phyloP scores from a whole-genome alignment of 768 basidiomycete genomes.

The Coprinopsis marcescibilis region DNA sequence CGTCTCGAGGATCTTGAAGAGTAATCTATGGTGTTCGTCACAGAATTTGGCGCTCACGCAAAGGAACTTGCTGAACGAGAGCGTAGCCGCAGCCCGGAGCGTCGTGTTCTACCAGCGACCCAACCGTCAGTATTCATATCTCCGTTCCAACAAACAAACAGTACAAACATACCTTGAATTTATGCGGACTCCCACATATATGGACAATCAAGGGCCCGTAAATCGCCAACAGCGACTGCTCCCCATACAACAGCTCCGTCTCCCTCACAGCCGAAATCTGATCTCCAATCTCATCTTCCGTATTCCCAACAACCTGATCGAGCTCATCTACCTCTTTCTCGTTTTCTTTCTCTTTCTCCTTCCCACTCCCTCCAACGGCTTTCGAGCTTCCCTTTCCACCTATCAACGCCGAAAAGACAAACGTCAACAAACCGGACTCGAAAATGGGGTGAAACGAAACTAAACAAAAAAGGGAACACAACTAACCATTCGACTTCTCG shows the following conservation, averaged over 20 bases:
- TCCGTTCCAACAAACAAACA: not conserved
- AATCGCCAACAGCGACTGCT: constrained; percentile 70
- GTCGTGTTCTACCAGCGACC: constrained; percentile 81
- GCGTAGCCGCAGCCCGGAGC: constrained; percentile 78
- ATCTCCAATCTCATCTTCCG: constrained; percentile 98
- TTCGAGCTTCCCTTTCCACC: constrained; percentile 55
- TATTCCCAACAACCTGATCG: constrained; percentile 95
- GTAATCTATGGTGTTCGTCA: constrained; percentile 77
- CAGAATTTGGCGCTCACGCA: constrained; percentile 94
- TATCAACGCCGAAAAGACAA: constrained; percentile 38
- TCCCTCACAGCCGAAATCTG: constrained; percentile 81
- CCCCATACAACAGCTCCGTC: constrained; percentile 80
- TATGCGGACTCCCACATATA: constrained; percentile 85
- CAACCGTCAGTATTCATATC: constrained; percentile 5
- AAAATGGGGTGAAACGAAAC: not conserved
- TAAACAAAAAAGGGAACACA: constrained; percentile 4
- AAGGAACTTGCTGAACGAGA: constrained; percentile 93
- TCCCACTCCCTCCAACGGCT: constrained; percentile 25
- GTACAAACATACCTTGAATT: constrained; percentile 65
- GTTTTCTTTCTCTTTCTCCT: constrained; percentile 50
- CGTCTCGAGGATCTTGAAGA: constrained; percentile 93
- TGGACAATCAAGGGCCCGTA: constrained; percentile 90
- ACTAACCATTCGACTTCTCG: constrained; percentile 72
- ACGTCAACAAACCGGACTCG: not conserved
- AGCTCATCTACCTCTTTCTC: constrained; percentile 80